These are phyloP conservation scores for Clavispora carvajalis DNA, from an alignment of 805 yeast species.

Conservation along the genomic window DNA sequence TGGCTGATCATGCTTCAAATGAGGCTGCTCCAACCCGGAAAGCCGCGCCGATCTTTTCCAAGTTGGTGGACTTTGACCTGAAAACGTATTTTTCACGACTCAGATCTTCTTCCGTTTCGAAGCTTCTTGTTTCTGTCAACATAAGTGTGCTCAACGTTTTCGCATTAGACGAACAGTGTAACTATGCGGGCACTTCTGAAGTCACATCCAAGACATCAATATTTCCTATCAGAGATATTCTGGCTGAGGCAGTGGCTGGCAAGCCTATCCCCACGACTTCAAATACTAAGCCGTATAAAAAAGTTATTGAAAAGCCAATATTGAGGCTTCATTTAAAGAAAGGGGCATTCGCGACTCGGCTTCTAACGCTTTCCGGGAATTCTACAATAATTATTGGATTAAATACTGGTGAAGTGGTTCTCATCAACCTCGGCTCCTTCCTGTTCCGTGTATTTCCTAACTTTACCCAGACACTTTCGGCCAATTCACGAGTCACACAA, in stretches of 20 bases:
- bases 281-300: constrained; percentile 16
- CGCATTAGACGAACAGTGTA: constrained; percentile 25
- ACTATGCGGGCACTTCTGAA: constrained; percentile 19
- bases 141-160: constrained; percentile 47
- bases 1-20: neutral
- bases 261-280: neutral
- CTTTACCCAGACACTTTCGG: constrained; percentile 20
- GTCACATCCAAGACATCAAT: constrained; percentile 17
- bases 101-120: constrained; percentile 22
- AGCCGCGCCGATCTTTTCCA: constrained; percentile 14
- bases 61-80: constrained; percentile 30
- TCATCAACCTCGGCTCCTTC: constrained; percentile 50
- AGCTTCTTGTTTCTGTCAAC: constrained; percentile 41
- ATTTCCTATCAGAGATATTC: constrained; percentile 15
- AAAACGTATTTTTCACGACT: constrained; percentile 25
- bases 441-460: constrained; percentile 40
- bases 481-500: constrained; percentile 21
- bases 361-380: constrained; percentile 28
- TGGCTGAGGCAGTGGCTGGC: constrained; percentile 3
- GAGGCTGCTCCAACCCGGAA: no score
- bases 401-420: constrained; percentile 60
- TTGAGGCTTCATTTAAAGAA: constrained; percentile 37
- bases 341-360: constrained; percentile 34
- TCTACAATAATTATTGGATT: constrained; percentile 58
- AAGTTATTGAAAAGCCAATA: constrained; percentile 41